Evolutionary conservation across 257 asterid species (phyloP), one percentile per base, ranked within the genome.

Genomic region (Rauvolfia tetraphylla): DNA sequence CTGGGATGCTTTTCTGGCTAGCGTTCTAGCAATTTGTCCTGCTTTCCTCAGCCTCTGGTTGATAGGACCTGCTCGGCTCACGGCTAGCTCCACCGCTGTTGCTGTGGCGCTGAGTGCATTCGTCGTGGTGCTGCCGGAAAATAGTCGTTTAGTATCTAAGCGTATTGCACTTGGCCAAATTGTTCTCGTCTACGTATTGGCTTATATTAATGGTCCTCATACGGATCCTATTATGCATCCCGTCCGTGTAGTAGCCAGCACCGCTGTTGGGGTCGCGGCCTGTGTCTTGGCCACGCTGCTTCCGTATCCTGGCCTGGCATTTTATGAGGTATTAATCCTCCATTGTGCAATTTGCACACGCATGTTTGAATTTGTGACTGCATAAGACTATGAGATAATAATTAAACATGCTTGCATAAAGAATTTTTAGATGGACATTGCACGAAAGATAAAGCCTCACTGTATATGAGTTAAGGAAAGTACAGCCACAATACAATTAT

Each of bases 91-190:
- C 80, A 85, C 95, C 31, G 78, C 96, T 0, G 83, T 75, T 0
- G 85, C 73, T 66, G 98, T 92, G 78, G 93, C 90, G 0, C 41
- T 82, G 0, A 86, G 79, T 67, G 87, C 90, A 10, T 93, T 90
- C 70, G 75, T 87, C 42, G 93, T 91, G 73, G 91, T 85, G 36
- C 79, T 93, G 48, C 98, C 93, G 18, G 90, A 85, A 49, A 84
- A 81, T 23, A 91, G 91, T 3, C 96, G 87, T 78, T 67, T 93
- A 82, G 51, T 89, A 48, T 56, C 93, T 0, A 93, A 91, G 73
- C 84, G 98, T 0, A 91, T 93, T 3, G 92, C 97, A 0, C 90
- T 93, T 10, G 98, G 97, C 0, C 98, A 93, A 89, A 87, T 87
- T 78, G 98, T 93, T 9, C 61, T 93, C 7, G 85, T 87, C 8